These are phyloP conservation scores for Melaleuca quinquenervia DNA, from an alignment of 345 rosid genomes.

Conservation along the genomic window DNA sequence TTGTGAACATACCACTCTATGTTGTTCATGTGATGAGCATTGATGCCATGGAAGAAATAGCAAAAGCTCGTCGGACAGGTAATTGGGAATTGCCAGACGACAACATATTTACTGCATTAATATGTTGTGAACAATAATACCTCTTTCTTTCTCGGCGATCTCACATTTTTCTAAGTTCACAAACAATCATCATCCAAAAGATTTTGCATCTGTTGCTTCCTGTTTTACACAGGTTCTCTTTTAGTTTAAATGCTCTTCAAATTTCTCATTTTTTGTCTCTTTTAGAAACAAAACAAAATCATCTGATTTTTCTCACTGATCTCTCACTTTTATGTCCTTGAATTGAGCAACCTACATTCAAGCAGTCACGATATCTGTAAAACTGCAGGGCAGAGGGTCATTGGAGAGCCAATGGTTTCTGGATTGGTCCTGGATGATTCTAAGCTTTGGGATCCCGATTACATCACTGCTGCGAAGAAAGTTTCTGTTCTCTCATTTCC, in stretches of 20 bases:
- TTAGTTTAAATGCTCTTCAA: neutral
- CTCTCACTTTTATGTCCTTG: neutral
- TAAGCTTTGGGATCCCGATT: slow-evolving; percentile 81
- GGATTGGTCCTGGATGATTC: slow-evolving; percentile 85
- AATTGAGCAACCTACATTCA: neutral
- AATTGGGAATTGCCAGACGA: neutral
- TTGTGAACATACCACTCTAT: slow-evolving; percentile 87
- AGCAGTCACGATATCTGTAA: neutral
- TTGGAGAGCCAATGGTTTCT: slow-evolving; percentile 92
- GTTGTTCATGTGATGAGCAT: slow-evolving; percentile 98
- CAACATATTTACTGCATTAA: neutral
- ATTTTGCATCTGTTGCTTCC: neutral
- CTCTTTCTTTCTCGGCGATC: neutral
- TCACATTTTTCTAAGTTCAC: neutral
- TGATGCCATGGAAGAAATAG: slow-evolving; percentile 97
- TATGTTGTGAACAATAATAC: neutral
- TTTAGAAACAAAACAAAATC: neutral
- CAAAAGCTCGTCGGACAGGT: slow-evolving; percentile 91
- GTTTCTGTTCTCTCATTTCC: neutral
- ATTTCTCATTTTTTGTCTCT: neutral
- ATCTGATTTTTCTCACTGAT: neutral
- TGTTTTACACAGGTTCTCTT: neutral
- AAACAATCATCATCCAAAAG: neutral
- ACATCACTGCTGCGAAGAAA: slow-evolving; percentile 74
- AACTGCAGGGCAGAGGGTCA: slow-evolving; percentile 75